Percentiles rank a stretch among this genome's conserved stretches.
phyloP scores from a whole-genome alignment of 2,329 filamentous ascomycete species.

The Gliomastix tumulicola region DNA sequence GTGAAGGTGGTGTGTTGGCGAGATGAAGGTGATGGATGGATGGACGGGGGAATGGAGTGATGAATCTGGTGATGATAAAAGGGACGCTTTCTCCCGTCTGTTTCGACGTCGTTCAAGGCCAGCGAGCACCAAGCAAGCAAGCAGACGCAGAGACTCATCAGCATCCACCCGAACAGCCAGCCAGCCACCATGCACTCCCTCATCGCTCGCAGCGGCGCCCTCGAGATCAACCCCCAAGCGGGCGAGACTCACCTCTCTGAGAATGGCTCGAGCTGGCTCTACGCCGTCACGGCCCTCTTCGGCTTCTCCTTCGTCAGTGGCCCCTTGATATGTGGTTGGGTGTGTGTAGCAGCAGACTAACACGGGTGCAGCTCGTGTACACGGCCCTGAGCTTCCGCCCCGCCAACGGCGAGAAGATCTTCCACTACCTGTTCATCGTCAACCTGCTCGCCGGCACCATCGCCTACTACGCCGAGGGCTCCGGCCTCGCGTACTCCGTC shows the following conservation, averaged over 20 bases:
- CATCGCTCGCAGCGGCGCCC: constrained; percentile 33
- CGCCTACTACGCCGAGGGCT: constrained; percentile 44
- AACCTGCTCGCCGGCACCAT: constrained; percentile 40
- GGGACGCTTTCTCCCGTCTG: no score
- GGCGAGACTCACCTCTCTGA: constrained; percentile 30
- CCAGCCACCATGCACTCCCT: constrained; percentile 24
- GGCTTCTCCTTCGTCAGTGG: constrained; percentile 33
- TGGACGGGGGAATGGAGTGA: no score
- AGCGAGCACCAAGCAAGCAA: no score
- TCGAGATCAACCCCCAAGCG: constrained; percentile 36
- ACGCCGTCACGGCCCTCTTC: constrained; percentile 44
- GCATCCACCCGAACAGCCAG: no score
- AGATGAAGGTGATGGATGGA: no score
- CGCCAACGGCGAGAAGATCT: constrained; percentile 41
- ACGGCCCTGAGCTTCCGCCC: constrained; percentile 32
- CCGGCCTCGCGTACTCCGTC: constrained; percentile 39
- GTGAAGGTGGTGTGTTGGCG: no score
- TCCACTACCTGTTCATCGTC: constrained; percentile 48
- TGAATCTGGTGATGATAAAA: no score
- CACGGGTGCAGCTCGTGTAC: constrained; percentile 25
- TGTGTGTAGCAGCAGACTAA: constrained; percentile 1
- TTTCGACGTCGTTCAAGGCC: no score
- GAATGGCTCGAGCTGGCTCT: constrained; percentile 48
- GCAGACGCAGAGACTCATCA: no score
- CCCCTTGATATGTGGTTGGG: neutral